phyloP scores from a whole-genome alignment of 768 basidiomycete genomes.

The Mycena latifolia region DNA sequence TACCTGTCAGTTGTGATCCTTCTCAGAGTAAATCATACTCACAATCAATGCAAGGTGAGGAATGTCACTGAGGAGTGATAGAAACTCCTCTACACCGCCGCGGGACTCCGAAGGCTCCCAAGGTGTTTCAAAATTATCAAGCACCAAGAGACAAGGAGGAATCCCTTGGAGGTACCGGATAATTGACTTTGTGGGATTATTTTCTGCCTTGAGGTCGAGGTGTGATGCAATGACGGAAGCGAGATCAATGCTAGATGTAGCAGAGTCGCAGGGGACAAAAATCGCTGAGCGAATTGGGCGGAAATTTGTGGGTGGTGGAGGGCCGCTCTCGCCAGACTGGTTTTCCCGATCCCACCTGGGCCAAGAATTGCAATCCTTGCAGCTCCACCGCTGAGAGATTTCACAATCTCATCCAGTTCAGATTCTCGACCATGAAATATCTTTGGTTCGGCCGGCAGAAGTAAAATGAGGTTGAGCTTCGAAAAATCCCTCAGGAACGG shows the following conservation, averaged over 20 bases:
- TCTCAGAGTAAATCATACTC: no score
- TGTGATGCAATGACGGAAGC: not conserved
- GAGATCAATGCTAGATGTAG: not conserved
- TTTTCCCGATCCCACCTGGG: slow-evolving; percentile 18
- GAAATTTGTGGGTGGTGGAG: slow-evolving; percentile 11
- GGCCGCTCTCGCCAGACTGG: slow-evolving; percentile 5
- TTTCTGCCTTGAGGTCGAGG: not conserved
- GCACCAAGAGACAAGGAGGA: not conserved
- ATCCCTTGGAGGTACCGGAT: not conserved
- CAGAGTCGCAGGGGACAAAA: slow-evolving; percentile 15
- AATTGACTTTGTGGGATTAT: not conserved
- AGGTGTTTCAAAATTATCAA: slow-evolving; percentile 20
- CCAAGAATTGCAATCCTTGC: not conserved
- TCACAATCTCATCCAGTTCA: not conserved
- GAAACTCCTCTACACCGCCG: slow-evolving; percentile 8
- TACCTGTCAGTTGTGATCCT: no score
- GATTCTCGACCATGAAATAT: slow-evolving; percentile 25
- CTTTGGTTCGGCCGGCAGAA: slow-evolving; percentile 15
- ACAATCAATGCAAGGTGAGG: no score
- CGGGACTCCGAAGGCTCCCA: slow-evolving; percentile 13
- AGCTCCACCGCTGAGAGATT: not conserved
- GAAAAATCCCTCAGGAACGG: not conserved
- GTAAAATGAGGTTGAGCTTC: slow-evolving; percentile 14
- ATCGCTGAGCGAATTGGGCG: not conserved
- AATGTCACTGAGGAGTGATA: slow-evolving; percentile 8